Conservation (phyloP, 2,329 filamentous ascomycete genomes). For the Colletotrichum brevisporum region DNA sequence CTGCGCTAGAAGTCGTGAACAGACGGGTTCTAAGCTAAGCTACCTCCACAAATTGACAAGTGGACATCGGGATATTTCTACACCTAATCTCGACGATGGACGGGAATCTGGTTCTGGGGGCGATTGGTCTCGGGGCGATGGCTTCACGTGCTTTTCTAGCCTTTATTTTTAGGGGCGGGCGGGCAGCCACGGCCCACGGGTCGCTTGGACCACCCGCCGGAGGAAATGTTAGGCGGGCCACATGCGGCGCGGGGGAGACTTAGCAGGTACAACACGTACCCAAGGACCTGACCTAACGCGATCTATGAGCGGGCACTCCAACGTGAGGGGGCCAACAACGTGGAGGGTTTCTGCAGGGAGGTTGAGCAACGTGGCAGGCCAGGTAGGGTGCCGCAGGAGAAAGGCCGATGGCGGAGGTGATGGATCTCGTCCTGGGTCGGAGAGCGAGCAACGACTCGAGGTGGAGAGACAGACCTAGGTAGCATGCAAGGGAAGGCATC, state of each 20-base stretch:
- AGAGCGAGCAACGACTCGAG: not conserved
- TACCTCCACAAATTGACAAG: too few species aligned
- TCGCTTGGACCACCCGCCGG: conserved; percentile 14
- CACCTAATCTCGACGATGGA: not conserved
- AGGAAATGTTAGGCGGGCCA: conserved; percentile 24
- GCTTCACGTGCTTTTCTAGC: not conserved
- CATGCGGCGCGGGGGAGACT: conserved; percentile 17
- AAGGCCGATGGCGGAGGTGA: not conserved
- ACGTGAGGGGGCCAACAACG: conserved; percentile 12
- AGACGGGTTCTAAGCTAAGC: too few species aligned
- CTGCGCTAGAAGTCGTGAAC: too few species aligned
- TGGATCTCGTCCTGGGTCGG: not conserved
- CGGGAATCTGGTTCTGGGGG: not conserved
- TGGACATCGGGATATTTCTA: not conserved
- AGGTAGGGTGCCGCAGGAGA: conserved; percentile 11
- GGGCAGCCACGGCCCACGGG: conserved; percentile 7
- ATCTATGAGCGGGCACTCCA: too few species aligned
- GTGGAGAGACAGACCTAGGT: not conserved
- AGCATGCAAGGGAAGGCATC: not conserved
- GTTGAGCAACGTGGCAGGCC: conserved; percentile 29
- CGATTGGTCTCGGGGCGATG: not conserved
- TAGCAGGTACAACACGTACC: too few species aligned
- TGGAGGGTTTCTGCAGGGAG: conserved; percentile 24
- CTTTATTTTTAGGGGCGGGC: conserved; percentile 23
- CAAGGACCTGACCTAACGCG: too few species aligned